phyloP scores from a whole-genome alignment of 2,329 filamentous ascomycete genomes.

The Venturia effusa region DNA sequence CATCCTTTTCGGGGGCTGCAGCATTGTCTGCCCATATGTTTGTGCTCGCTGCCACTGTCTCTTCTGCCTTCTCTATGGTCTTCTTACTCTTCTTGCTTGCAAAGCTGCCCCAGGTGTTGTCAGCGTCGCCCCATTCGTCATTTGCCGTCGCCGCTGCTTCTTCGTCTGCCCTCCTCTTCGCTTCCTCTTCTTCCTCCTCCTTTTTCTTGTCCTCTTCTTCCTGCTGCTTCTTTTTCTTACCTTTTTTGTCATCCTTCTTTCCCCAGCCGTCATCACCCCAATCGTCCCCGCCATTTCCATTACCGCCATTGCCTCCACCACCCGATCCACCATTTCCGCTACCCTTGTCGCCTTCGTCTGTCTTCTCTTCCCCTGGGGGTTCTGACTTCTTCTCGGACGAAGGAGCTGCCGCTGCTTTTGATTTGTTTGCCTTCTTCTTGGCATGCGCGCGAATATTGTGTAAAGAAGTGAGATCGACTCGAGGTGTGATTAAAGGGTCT shows the following conservation, averaged over 20 bases:
- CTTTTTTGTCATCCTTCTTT: slow-evolving; percentile 26
- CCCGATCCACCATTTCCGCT: slow-evolving; percentile 18
- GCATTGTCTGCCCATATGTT: slow-evolving; percentile 10
- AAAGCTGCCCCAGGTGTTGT: slow-evolving; percentile 2
- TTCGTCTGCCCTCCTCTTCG: slow-evolving; percentile 20
- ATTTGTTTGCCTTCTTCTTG: slow-evolving; percentile 36
- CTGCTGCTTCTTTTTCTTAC: slow-evolving; percentile 18
- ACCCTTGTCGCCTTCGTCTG: slow-evolving; percentile 39
- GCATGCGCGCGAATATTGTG: slow-evolving; percentile 41
- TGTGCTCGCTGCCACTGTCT: slow-evolving; percentile 23
- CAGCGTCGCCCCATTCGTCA: not conserved
- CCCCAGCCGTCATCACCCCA: slow-evolving; percentile 17
- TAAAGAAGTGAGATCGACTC: slow-evolving; percentile 48
- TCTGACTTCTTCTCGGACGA: slow-evolving; percentile 28
- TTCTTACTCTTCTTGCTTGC: slow-evolving; percentile 36
- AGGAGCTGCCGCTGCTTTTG: slow-evolving; percentile 30
- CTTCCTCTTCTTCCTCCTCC: slow-evolving; percentile 27
- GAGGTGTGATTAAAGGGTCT: slow-evolving; percentile 24
- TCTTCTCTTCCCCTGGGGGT: slow-evolving; percentile 29
- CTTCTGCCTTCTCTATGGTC: slow-evolving; percentile 38
- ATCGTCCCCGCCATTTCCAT: slow-evolving; percentile 24
- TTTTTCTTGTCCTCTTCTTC: slow-evolving; percentile 28
- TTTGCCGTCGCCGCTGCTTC: slow-evolving; percentile 7
- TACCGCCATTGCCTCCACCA: slow-evolving; percentile 24
- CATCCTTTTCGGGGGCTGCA: slow-evolving; percentile 17